A percentile compares a stretch with the other conserved stretches of the same genome.
Conservation (phyloP, 768 basidiomycete genomes). For the Hebeloma cylindrosporum region DNA sequence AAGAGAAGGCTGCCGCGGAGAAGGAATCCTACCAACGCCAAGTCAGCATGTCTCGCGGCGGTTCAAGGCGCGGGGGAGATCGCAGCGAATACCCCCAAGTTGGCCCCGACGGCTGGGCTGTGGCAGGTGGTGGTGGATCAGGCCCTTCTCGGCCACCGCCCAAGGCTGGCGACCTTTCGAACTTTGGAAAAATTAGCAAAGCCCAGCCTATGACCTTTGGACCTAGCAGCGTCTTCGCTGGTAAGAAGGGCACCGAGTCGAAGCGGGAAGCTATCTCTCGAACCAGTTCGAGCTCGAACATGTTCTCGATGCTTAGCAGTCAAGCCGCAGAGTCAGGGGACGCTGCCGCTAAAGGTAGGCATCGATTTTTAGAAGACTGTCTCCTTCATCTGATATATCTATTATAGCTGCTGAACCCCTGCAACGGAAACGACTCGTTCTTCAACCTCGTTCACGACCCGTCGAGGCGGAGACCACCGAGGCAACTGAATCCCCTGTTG, state of each 20-base stretch:
- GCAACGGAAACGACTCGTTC: conserved; percentile 69
- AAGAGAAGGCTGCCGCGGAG: conserved; percentile 70
- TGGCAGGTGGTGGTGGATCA: conserved; percentile 50
- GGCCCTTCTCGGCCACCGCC: conserved; percentile 55
- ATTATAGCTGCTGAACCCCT: conserved; percentile 44
- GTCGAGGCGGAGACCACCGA: conserved; percentile 41
- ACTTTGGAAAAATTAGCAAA: conserved; percentile 85
- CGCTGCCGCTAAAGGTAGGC: conserved; percentile 49
- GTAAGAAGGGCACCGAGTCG: conserved; percentile 55
- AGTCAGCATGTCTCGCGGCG: conserved; percentile 83
- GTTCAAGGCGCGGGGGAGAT: conserved; percentile 84
- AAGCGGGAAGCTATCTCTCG: conserved; percentile 79
- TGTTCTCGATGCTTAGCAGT: conserved; percentile 76
- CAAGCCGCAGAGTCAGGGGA: conserved; percentile 62
- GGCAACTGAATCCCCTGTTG: conserved; percentile 40
- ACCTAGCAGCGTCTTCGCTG: conserved; percentile 80
- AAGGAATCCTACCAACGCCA: conserved; percentile 60
- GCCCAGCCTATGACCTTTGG: conserved; percentile 72
- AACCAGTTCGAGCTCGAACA: conserved; percentile 77
- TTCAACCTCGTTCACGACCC: conserved; percentile 79
- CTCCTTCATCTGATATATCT: conserved; percentile 5
- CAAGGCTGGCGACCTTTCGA: conserved; percentile 83
- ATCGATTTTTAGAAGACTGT: not conserved
- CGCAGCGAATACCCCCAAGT: conserved; percentile 56
- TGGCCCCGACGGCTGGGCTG: conserved; percentile 88